Base-by-base conservation (phyloP, 805 yeast genomes). In the Wickerhamomyces queroliae region DNA sequence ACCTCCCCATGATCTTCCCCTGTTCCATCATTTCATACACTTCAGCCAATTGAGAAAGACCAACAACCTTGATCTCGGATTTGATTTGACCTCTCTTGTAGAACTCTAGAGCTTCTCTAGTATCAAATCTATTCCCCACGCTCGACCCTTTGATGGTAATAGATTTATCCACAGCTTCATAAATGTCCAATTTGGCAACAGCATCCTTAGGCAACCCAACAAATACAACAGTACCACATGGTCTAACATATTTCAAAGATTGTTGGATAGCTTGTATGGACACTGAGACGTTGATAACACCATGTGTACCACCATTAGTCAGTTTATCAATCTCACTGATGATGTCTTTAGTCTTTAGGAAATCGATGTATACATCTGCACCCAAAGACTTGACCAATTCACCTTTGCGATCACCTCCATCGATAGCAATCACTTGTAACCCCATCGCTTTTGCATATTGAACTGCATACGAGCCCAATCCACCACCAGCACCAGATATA, bases 371-470 rank as follows among this genome's bases (percentile, higher is more conserved):
- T 42, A 61, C 63, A 61, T 80, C 86, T 47, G 82, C 83, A 53
- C 85, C 86, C 44, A 79, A 63, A 7, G 59, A 53, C 54, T 66
- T 63, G 60, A 71, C 68, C 51, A 77, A 64, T 29, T 61, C 63
- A 42, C 67, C 76, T 63, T 80, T 79, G 36, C 74, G 86, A 10
- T 57, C 78, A 59, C 86, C 86, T 57, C 83, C 83, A 57, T 83
- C 90, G 50, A 83, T 80, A 48, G 76, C 88, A 20, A 82, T 52
- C 36, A 80, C 86, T 66, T 74, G 72, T 61, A 67, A 69, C 50
- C 90, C 91, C 86, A 81, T 76, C 40, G 87, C 88, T 48, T 65
- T 71, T 44, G 85, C 89, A 64, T 80, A 80, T 63, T 83, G 89
- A 48, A 82, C 68, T 37, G 87, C 88, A 48, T 80, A 67, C 20